These are phyloP conservation scores for Xylariomycetidae sp. DNA, from an alignment of 2,329 filamentous ascomycete genomes.

Conservation along the genomic window DNA sequence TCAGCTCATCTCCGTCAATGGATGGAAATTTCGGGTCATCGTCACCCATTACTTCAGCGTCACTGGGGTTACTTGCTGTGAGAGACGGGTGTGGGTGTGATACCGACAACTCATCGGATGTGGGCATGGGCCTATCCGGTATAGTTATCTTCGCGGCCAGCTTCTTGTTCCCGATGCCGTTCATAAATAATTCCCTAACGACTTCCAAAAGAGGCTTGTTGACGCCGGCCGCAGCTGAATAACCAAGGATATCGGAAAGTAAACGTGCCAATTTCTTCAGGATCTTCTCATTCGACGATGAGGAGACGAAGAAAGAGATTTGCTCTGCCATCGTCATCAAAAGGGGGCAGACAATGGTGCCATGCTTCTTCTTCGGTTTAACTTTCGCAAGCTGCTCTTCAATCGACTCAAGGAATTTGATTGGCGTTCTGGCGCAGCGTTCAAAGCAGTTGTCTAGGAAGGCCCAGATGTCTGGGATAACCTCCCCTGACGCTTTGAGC, in stretches of 20 bases:
- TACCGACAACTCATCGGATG: not conserved
- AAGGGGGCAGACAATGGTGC: conserved; percentile 53
- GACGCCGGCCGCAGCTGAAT: conserved; percentile 49
- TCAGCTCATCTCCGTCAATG: conserved; percentile 40
- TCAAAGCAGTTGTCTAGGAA: conserved; percentile 82
- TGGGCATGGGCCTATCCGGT: conserved; percentile 8
- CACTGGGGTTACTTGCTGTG: not conserved
- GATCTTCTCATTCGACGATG: conserved; percentile 35
- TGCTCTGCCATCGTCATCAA: conserved; percentile 72
- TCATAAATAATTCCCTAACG: conserved; percentile 38
- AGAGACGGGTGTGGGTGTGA: not conserved
- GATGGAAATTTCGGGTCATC: conserved; percentile 6
- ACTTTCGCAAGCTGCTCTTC: conserved; percentile 30
- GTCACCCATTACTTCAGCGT: not conserved
- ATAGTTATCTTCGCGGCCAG: conserved; percentile 27
- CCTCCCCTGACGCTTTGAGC: conserved; percentile 27
- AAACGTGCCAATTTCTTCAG: conserved; percentile 50
- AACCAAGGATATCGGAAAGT: conserved; percentile 52
- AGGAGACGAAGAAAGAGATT: conserved; percentile 61
- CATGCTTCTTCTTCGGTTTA: conserved; percentile 21
- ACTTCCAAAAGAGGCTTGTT: conserved; percentile 38
- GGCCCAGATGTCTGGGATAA: conserved; percentile 45
- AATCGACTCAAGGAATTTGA: conserved; percentile 76
- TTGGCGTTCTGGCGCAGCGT: conserved; percentile 68
- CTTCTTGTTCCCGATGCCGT: conserved; percentile 31